Percentiles rank a stretch among this genome's conserved stretches.
Evolutionary conservation across 192 early-diverging fungal species (phyloP).

Genomic region (Dissophora ornata): DNA sequence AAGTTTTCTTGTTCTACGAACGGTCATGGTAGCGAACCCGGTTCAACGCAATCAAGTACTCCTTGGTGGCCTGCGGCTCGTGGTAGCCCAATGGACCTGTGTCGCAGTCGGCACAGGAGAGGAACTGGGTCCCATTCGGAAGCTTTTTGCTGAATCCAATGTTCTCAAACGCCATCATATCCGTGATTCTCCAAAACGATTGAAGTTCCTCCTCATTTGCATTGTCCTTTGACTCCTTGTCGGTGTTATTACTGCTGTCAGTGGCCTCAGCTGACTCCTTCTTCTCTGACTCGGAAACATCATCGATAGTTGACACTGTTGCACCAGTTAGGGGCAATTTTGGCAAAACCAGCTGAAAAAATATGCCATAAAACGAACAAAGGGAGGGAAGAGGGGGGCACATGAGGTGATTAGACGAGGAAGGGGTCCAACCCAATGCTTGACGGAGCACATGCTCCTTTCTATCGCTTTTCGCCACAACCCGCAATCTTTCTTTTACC

Average conservation of each 20-base stretch:
- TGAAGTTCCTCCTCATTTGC: constrained; percentile 17
- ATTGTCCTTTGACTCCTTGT: neutral
- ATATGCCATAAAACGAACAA: no score
- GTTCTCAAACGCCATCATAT: constrained; percentile 85
- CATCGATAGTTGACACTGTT: constrained; percentile 31
- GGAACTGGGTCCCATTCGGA: constrained; percentile 65
- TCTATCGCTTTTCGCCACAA: no score
- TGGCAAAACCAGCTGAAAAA: constrained; percentile 29
- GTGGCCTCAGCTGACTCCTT: neutral
- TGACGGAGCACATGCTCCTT: no score
- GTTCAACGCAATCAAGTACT: constrained; percentile 70
- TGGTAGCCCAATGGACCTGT: constrained; percentile 78
- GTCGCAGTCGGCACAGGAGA: constrained; percentile 84
- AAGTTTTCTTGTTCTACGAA: no score
- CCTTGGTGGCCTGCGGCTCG: constrained; percentile 61
- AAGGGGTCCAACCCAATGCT: no score
- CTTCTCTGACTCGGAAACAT: neutral
- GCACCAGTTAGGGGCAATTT: constrained; percentile 28
- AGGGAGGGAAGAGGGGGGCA: no score
- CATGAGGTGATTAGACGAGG: no score
- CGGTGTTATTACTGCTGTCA: neutral
- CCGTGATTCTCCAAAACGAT: constrained; percentile 67
- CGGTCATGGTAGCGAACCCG: constrained; percentile 66
- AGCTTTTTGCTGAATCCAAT: constrained; percentile 75
- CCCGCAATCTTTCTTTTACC: no score